These are phyloP conservation scores for Canariomyces notabilis DNA, from an alignment of 2,329 filamentous ascomycete genomes.

Conservation along the genomic window DNA sequence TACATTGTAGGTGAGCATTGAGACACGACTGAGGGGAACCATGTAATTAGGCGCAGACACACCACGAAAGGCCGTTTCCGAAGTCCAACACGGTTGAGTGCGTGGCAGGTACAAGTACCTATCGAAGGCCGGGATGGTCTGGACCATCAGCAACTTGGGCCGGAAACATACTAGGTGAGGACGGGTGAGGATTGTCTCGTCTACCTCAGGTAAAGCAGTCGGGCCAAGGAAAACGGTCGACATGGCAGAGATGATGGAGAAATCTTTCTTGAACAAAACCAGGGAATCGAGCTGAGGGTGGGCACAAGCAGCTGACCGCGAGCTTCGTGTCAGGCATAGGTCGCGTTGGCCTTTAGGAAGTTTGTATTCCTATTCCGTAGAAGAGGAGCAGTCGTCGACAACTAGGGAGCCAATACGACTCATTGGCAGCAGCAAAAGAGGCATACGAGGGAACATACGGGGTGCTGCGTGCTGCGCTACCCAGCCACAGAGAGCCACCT, in stretches of 20 bases:
- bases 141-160: too few species aligned
- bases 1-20: too few species aligned
- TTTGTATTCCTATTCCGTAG: conserved; percentile 6
- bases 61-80: too few species aligned
- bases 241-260: conserved; percentile 1
- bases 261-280: background rate
- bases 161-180: background rate
- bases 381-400: conserved; percentile 4
- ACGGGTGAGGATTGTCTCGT: background rate
- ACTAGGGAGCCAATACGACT: conserved; percentile 1
- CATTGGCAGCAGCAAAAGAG: conserved; percentile 1
- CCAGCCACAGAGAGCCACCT: conserved; percentile 11
- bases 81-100: too few species aligned
- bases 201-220: background rate
- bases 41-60: too few species aligned
- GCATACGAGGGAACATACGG: conserved; percentile 7
- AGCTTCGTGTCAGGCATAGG: conserved; percentile 14
- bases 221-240: background rate
- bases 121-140: too few species aligned
- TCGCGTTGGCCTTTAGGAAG: conserved; percentile 3
- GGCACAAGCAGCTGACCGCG: conserved; percentile 5
- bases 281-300: background rate
- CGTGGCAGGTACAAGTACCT: too few species aligned
- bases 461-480: conserved; percentile 15
- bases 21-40: too few species aligned